These are phyloP conservation scores for Hymenoscyphus repandus DNA, from an alignment of 2,329 filamentous ascomycete species.

Conservation along the genomic window DNA sequence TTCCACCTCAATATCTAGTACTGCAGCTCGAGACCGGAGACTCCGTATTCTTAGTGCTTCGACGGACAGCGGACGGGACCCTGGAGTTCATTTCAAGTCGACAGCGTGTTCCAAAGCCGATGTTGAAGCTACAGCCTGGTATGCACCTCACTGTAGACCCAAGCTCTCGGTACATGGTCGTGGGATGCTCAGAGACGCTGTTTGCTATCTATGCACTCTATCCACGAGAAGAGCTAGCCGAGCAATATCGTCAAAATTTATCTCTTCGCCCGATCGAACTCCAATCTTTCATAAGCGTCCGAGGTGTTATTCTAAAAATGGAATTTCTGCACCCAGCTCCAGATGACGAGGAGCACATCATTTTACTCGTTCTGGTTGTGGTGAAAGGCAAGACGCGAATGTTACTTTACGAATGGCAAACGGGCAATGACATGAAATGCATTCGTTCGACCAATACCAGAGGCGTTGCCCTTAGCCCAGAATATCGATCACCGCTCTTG, in stretches of 20 bases:
- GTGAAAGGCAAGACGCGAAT: conserved; percentile 45
- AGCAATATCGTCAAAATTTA: conserved; percentile 41
- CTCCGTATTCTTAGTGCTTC: conserved; percentile 71
- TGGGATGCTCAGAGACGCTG: conserved; percentile 64
- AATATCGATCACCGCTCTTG: conserved; percentile 58
- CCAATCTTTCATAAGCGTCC: conserved; percentile 36
- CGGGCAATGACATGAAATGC: conserved; percentile 41
- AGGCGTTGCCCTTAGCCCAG: conserved; percentile 45
- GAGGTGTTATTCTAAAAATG: conserved; percentile 77
- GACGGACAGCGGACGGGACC: conserved; percentile 38
- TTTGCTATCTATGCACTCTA: conserved; percentile 70
- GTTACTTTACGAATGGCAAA: conserved; percentile 57
- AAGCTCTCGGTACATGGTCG: conserved; percentile 61
- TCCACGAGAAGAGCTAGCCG: conserved; percentile 44
- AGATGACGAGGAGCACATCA: conserved; percentile 63
- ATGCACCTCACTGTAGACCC: conserved; percentile 74
- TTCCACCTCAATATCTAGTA: conserved; percentile 77
- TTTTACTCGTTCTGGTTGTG: conserved; percentile 64
- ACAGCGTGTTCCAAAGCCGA: conserved; percentile 45
- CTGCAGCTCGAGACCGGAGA: conserved; percentile 70
- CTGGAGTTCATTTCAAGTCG: conserved; percentile 45
- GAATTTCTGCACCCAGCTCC: conserved; percentile 73
- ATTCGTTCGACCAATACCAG: conserved; percentile 43
- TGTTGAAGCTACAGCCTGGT: conserved; percentile 49
- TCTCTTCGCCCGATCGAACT: conserved; percentile 54